Evolutionary conservation across 2,329 filamentous ascomycete species (phyloP).

Genomic region (Aspergillus sp.): DNA sequence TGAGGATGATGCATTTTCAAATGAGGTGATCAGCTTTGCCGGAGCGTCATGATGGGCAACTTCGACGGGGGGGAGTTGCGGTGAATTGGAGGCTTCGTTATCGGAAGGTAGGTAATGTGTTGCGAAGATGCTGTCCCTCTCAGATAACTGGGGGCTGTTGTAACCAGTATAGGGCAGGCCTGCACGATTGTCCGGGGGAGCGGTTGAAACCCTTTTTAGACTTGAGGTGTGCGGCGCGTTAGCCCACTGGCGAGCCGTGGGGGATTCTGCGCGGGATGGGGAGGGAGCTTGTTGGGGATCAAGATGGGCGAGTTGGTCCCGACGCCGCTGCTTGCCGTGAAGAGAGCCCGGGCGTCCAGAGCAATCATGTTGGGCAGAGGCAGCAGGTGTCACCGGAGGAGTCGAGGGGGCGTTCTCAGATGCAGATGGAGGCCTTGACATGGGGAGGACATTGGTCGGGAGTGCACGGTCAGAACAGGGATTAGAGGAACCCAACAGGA

Average conservation of each 20-base stretch:
- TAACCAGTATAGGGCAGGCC: slow-evolving; percentile 31
- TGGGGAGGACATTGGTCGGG: slow-evolving; percentile 52
- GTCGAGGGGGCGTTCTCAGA: slow-evolving; percentile 41
- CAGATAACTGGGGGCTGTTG: slow-evolving; percentile 55
- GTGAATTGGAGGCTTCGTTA: slow-evolving; percentile 42
- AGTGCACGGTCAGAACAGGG: slow-evolving; percentile 26
- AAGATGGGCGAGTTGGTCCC: slow-evolving; percentile 31
- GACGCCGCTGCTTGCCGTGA: slow-evolving; percentile 35
- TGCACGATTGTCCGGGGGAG: slow-evolving; percentile 31
- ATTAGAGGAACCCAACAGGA: slow-evolving; percentile 14
- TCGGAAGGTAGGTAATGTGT: slow-evolving; percentile 59
- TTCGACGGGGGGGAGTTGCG: slow-evolving; percentile 34
- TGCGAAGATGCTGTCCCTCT: slow-evolving; percentile 64
- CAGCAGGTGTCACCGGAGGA: slow-evolving; percentile 48
- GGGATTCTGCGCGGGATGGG: slow-evolving; percentile 37
- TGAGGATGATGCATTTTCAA: slow-evolving; percentile 31
- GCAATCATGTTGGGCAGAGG: slow-evolving; percentile 41
- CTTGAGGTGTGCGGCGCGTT: slow-evolving; percentile 26
- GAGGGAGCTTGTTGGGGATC: slow-evolving; percentile 29
- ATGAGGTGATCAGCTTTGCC: slow-evolving; percentile 30
- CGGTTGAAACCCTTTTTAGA: slow-evolving; percentile 39
- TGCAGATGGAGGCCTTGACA: slow-evolving; percentile 50
- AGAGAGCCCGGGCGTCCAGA: slow-evolving; percentile 24
- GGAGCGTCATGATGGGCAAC: slow-evolving; percentile 31
- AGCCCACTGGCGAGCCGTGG: slow-evolving; percentile 37